Evolutionary conservation across 345 rosid genomes (phyloP), one percentile per base, ranked within the genome.

Genomic region (Citrus australasica): DNA sequence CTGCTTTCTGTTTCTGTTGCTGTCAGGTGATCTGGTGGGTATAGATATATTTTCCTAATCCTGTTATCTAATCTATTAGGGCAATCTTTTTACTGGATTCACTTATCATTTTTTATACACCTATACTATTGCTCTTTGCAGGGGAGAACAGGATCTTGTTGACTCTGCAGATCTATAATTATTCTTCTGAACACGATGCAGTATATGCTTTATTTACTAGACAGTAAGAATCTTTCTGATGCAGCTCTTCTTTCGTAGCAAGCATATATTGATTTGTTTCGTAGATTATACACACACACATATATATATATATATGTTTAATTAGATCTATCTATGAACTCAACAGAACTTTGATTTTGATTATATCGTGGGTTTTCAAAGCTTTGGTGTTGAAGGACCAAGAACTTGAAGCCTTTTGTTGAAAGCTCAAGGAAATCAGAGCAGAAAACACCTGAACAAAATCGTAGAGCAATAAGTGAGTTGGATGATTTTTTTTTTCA

Each of bases 101-200:
- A 21, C 74, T 32, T 32, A 3, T 51, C 4, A 22, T 32, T n/a
- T 70, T 27, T 42, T 40, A 27, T 78, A 25, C 48, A 71, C 46
- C 13, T 46, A 10, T 68, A 33, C 24, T 73, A 59, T 42, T 24
- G 4, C 2, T 37, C 42, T 73, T 73, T 70, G 76, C 74, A 46
- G 80, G 68, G 62, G 72, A 32, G 55, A 2, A 21, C 30, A 61
- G 56, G 65, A 78, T 81, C 72, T 77, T 17, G 40, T 28, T 58
- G 67, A 71, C 84, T 77, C 75, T 67, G 81, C 82, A 84, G 86
- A 86, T 86, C 89, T 82, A 63, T 70, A 78, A 80, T 79, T 82
- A 80, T 76, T 80, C 76, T 80, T 74, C 69, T 80, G 79, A 75
- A 21, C 73, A 68, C 55, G 10, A 33, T 58, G 58, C 32, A 33